Evolutionary conservation across 345 rosid species (phyloP).

Genomic region (Citrus inodora): DNA sequence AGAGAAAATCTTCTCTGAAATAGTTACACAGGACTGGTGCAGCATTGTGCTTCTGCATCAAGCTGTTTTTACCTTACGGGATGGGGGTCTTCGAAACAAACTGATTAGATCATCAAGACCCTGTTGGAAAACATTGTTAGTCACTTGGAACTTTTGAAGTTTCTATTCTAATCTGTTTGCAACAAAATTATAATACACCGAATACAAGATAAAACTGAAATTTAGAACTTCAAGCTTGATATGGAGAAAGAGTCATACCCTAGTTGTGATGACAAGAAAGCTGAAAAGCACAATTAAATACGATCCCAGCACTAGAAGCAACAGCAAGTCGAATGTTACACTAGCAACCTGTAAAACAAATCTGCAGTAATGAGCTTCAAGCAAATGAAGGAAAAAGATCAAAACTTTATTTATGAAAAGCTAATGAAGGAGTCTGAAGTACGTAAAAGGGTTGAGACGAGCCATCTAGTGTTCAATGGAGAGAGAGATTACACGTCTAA

Average conservation of each 20-base stretch:
- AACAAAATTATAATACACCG: not conserved
- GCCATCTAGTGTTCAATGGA: not conserved
- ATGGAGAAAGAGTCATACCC: slow-evolving; percentile 45
- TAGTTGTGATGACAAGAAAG: slow-evolving; percentile 88
- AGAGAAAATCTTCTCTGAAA: not conserved
- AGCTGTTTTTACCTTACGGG: slow-evolving; percentile 78
- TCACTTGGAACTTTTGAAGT: not conserved
- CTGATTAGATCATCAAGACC: slow-evolving; percentile 96
- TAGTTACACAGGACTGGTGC: not conserved
- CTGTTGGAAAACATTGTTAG: slow-evolving; percentile 36
- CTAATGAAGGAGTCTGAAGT: not conserved
- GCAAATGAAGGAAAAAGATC: not conserved
- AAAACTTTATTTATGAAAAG: not conserved
- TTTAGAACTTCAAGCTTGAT: not conserved
- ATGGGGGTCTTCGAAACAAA: slow-evolving; percentile 85
- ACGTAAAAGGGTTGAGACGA: not conserved
- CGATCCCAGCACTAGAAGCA: slow-evolving; percentile 89
- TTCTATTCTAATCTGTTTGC: not conserved
- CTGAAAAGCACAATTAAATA: slow-evolving; percentile 88
- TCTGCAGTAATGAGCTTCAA: slow-evolving; percentile 2
- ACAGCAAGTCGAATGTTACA: slow-evolving; percentile 90
- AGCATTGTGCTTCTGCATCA: slow-evolving; percentile 22
- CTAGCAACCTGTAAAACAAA: slow-evolving; percentile 83
- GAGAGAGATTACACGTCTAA: not conserved
- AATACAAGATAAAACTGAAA: not conserved